Conservation (phyloP, 176 grass and related monocot species). For the Elaeis guineensis region DNA sequence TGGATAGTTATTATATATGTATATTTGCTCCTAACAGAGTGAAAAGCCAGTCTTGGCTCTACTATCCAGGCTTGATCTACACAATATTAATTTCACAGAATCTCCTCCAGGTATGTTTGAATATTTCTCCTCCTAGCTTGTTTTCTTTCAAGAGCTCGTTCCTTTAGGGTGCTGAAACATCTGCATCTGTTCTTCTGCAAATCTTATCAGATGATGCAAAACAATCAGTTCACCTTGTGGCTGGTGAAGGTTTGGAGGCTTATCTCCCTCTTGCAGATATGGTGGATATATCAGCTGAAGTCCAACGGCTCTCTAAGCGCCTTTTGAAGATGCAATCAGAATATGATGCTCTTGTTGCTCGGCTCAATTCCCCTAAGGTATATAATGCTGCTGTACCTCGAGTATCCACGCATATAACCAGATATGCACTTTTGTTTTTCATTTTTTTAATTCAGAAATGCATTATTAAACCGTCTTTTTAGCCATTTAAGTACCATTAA, state of each 20-base stretch:
- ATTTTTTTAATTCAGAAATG: no score
- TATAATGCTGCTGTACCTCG: slow-evolving; percentile 3
- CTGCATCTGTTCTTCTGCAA: no score
- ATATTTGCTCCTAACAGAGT: slow-evolving; percentile 26
- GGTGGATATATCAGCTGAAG: slow-evolving; percentile 84
- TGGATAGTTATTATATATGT: no score
- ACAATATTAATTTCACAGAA: slow-evolving; percentile 61
- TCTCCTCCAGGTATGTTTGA: slow-evolving; percentile 46
- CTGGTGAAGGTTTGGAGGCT: slow-evolving; percentile 68
- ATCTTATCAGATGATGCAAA: slow-evolving; percentile 53
- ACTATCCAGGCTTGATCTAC: slow-evolving; percentile 75
- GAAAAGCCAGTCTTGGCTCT: slow-evolving; percentile 79
- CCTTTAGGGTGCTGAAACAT: no score
- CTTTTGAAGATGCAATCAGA: slow-evolving; percentile 89
- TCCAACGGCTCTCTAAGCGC: slow-evolving; percentile 75
- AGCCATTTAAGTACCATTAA: no score
- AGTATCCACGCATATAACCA: neutral
- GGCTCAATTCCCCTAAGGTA: slow-evolving; percentile 71
- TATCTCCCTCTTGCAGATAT: slow-evolving; percentile 90
- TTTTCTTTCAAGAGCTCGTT: neutral
- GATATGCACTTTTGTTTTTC: no score
- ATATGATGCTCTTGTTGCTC: slow-evolving; percentile 70
- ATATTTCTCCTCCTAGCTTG: neutral
- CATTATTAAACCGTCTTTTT: no score
- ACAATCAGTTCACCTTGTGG: slow-evolving; percentile 93